These are phyloP conservation scores for Russula foetens DNA, from an alignment of 768 basidiomycete species.

Conservation along the genomic window DNA sequence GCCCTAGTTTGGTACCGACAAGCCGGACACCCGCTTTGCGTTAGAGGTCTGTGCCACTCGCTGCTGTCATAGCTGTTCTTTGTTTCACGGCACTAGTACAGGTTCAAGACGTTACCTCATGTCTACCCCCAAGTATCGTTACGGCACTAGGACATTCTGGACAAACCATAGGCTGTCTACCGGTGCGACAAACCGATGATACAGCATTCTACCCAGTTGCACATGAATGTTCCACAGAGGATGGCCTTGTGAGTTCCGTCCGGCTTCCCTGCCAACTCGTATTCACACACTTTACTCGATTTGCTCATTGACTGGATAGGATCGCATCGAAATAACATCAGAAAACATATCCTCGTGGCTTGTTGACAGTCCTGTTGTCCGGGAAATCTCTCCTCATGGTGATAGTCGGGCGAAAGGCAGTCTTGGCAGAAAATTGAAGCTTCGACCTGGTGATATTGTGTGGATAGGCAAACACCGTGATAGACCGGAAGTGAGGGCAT, in stretches of 20 bases:
- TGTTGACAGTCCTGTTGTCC: constrained; percentile 27
- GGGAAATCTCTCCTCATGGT: background rate
- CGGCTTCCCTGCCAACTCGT: background rate
- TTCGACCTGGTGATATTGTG: constrained; percentile 17
- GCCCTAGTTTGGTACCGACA: constrained; percentile 82
- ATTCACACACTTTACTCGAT: background rate
- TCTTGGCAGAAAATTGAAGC: background rate
- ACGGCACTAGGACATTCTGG: constrained; percentile 23
- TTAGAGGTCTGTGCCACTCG: constrained; percentile 54
- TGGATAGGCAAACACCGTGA: constrained; percentile 11
- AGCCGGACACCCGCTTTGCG: constrained; percentile 85
- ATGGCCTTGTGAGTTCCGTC: constrained; percentile 26
- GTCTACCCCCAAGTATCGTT: constrained; percentile 26
- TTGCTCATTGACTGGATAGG: constrained; percentile 29
- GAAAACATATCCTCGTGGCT: constrained; percentile 43
- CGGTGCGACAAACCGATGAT: constrained; percentile 25
- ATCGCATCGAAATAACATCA: constrained; percentile 41
- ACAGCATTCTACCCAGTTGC: constrained; percentile 36
- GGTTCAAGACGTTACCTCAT: constrained; percentile 30
- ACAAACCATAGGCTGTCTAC: constrained; percentile 28
- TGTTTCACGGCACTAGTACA: constrained; percentile 15
- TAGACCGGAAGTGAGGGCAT: constrained; percentile 9
- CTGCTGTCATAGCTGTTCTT: background rate
- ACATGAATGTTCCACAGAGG: constrained; percentile 26
- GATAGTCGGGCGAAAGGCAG: background rate